Evolutionary conservation across 495 filamentous ascomycete genomes (phyloP), one percentile per base, ranked within the genome.

Genomic region (Letharia columbiana): DNA sequence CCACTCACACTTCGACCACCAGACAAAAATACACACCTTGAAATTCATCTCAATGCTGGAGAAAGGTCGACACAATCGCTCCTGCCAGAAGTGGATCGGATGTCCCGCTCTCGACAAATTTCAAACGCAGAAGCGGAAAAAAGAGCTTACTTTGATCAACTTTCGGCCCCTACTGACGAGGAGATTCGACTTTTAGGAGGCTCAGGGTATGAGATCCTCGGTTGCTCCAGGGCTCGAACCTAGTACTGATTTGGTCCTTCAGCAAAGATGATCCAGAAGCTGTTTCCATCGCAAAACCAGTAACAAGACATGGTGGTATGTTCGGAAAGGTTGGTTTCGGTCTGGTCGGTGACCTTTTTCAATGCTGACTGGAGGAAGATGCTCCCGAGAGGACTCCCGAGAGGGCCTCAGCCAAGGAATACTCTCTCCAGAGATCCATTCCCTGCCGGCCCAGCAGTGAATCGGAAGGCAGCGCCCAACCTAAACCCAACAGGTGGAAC

Each of bases 81-180:
- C 45, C 42, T 59, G 56, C 56, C 63, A 65, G 56, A 60, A 65
- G 42, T 60, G 63, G 63, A 65, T 59, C 56, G 63, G 63, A 65
- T 65, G 63, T 58, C 56, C 57, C 58, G 12, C 42, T 59, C 47
- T 57, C 33, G 31, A 37, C 31, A 57, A 49, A 17, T 10, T 50
- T 13, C 63, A 42, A 58, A 60, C 20, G 41, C 63, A 40, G 42
- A 60, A 60, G 31, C 63, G 54, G 54, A 56, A 39, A 63, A 39
- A 35, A 65, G 42, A 65, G 57, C 56, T 39, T 56, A 65, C 5
- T 12, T 33, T 13, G 33, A 20, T 47, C 54, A 37, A 18, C 42
- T 28, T 39, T 13, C 42, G 17, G n/a, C 18, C 12, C 4, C 45
- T 15, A 17, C 33, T 23, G 28, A n/a, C 45, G 63, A 65, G 3